phyloP scores from a whole-genome alignment of 257 asterid species.

The Nemophila menziesii region DNA sequence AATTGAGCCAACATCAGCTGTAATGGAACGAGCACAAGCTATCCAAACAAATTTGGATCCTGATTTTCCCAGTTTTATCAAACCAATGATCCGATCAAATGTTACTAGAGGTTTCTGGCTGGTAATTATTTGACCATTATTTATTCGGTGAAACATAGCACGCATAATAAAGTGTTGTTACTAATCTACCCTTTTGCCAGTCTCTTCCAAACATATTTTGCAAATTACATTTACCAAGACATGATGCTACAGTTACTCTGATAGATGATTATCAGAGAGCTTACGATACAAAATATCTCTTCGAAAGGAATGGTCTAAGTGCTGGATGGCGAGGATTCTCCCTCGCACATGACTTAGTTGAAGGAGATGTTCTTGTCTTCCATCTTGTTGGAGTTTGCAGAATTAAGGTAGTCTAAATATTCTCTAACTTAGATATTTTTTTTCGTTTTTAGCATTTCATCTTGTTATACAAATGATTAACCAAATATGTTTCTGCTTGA shows the following conservation, averaged over 20 bases:
- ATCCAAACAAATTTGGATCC: slow-evolving; percentile 25
- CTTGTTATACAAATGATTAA: not conserved
- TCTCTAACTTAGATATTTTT: too few species aligned
- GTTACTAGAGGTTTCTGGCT: slow-evolving; percentile 39
- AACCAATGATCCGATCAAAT: slow-evolving; percentile 41
- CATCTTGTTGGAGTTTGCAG: slow-evolving; percentile 20
- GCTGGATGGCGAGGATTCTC: slow-evolving; percentile 56
- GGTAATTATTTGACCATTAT: slow-evolving; percentile 14
- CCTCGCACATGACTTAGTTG: slow-evolving; percentile 31
- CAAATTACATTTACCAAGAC: slow-evolving; percentile 28
- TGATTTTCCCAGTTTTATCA: slow-evolving; percentile 34
- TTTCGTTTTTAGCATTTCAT: not conserved
- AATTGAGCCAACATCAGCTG: slow-evolving; percentile 17
- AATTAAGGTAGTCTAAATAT: slow-evolving; percentile 20
- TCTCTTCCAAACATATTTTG: slow-evolving; percentile 35
- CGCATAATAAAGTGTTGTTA: not conserved
- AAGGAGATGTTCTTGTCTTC: slow-evolving; percentile 43
- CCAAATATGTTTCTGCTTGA: not conserved
- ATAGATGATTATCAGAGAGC: slow-evolving; percentile 28
- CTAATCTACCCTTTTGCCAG: slow-evolving; percentile 13
- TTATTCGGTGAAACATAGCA: not conserved
- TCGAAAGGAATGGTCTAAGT: slow-evolving; percentile 38
- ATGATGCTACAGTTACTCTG: slow-evolving; percentile 26
- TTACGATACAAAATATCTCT: slow-evolving; percentile 26
- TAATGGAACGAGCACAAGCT: slow-evolving; percentile 30